These are phyloP conservation scores for Solanum chilense DNA, from an alignment of 257 asterid genomes.

Conservation along the genomic window DNA sequence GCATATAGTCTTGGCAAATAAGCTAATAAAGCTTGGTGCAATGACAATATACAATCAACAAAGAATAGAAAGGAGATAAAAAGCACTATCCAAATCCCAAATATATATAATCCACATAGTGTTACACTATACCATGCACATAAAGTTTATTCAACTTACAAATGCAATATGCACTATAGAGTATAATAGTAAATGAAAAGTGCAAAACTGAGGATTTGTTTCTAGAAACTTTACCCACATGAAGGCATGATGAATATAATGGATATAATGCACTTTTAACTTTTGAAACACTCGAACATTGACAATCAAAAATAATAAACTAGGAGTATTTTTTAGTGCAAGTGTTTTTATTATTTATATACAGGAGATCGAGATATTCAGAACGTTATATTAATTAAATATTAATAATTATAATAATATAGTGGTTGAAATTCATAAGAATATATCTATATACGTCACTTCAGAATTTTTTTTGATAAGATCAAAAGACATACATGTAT, in stretches of 20 bases:
- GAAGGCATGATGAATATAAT: not conserved
- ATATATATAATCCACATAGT: not conserved
- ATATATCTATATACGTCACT: no score
- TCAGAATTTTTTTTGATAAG: no score
- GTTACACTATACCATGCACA: not conserved
- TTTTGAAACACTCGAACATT: not conserved
- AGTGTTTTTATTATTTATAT: no score
- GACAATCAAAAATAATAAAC: not conserved
- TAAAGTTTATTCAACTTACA: not conserved
- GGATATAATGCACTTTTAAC: not conserved
- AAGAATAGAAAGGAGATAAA: not conserved
- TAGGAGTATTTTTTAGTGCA: not conserved
- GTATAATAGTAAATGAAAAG: not conserved
- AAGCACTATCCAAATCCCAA: not conserved
- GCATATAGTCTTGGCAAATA: not conserved
- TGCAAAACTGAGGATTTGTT: not conserved
- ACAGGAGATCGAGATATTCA: not conserved
- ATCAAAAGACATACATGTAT: not conserved
- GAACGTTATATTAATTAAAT: not conserved
- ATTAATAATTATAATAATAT: not conserved
- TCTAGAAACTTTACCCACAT: not conserved
- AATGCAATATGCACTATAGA: not conserved
- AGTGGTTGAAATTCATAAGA: not conserved
- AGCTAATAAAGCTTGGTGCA: not conserved
- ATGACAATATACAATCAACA: not conserved